Percentiles rank a stretch among this genome's conserved stretches.
phyloP scores from a whole-genome alignment of 2,329 filamentous ascomycete genomes.

The Exophiala alcalophila region DNA sequence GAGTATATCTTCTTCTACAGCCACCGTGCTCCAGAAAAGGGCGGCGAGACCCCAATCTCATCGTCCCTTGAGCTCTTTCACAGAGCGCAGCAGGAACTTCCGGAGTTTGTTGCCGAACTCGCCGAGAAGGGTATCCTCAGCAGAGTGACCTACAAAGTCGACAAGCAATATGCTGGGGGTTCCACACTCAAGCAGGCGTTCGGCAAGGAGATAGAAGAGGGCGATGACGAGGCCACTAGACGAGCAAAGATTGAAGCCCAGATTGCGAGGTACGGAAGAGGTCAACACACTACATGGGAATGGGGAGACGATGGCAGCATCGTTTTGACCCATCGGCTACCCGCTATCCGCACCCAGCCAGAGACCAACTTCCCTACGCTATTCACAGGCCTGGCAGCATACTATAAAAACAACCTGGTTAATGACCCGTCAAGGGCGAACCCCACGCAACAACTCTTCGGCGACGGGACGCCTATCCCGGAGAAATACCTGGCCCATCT shows the following conservation, averaged over 20 bases:
- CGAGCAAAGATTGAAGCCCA: conserved; percentile 49
- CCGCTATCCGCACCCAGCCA: conserved; percentile 49
- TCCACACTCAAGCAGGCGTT: conserved; percentile 49
- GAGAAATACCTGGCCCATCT: conserved; percentile 45
- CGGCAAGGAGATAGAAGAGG: conserved; percentile 47
- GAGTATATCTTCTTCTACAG: conserved; percentile 53
- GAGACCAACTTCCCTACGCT: conserved; percentile 46
- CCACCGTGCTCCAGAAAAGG: conserved; percentile 38
- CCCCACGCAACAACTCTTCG: conserved; percentile 43
- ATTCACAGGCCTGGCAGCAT: conserved; percentile 48
- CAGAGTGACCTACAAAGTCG: conserved; percentile 43
- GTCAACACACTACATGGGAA: conserved; percentile 48
- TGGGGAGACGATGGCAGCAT: conserved; percentile 44
- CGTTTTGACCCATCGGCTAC: conserved; percentile 46
- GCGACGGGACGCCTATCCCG: conserved; percentile 49
- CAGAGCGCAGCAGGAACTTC: conserved; percentile 46
- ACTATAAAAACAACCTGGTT: conserved; percentile 37
- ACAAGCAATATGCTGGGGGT: conserved; percentile 46
- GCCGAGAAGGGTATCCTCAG: conserved; percentile 47
- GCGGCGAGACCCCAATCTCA: conserved; percentile 48
- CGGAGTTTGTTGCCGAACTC: conserved; percentile 46
- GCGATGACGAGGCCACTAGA: conserved; percentile 43
- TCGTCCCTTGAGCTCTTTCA: conserved; percentile 49
- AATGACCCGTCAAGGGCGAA: conserved; percentile 33
- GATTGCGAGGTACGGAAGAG: conserved; percentile 48